Evolutionary conservation across 495 filamentous ascomycete species (phyloP).

Genomic region (Lindgomyces ingoldianus): DNA sequence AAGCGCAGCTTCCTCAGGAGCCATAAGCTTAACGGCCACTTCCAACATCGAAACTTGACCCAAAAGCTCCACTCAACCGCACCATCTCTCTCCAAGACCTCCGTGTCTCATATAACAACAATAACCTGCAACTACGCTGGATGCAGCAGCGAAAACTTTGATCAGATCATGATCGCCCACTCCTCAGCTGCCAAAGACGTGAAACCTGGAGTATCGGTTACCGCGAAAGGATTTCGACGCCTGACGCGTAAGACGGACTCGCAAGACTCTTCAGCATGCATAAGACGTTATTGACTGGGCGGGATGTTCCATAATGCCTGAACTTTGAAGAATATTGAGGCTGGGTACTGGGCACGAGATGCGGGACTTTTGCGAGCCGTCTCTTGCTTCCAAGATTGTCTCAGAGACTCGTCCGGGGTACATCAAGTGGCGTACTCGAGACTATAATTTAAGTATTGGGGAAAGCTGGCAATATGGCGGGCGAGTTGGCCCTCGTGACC

Average conservation of each 20-base stretch:
- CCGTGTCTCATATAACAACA: too few relatives aligned
- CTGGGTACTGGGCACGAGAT: conserved; percentile 15
- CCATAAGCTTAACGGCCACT: not conserved
- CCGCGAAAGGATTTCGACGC: not conserved
- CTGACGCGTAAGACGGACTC: conserved; percentile 7
- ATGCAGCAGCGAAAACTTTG: not conserved
- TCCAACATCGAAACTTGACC: not conserved
- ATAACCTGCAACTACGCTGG: not conserved
- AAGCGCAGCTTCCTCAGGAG: not conserved
- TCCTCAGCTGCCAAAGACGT: not conserved
- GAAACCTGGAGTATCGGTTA: not conserved
- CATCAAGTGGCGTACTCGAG: conserved; percentile 21
- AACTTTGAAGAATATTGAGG: not conserved
- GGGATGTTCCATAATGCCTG: conserved; percentile 3
- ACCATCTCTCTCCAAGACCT: too few relatives aligned
- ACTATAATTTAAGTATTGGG: conserved; percentile 9
- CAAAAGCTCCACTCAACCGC: not conserved
- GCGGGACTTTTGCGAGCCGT: conserved; percentile 31
- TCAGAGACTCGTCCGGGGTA: not conserved
- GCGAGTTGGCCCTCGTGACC: conserved; percentile 18
- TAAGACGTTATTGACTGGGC: not conserved
- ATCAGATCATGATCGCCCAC: not conserved
- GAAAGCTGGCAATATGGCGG: conserved; percentile 17
- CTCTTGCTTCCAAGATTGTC: not conserved
- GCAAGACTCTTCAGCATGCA: not conserved